A percentile compares a stretch with the other conserved stretches of the same genome.
Conservation (phyloP, 2,329 filamentous ascomycete species). For the Fusarium caatingaense region DNA sequence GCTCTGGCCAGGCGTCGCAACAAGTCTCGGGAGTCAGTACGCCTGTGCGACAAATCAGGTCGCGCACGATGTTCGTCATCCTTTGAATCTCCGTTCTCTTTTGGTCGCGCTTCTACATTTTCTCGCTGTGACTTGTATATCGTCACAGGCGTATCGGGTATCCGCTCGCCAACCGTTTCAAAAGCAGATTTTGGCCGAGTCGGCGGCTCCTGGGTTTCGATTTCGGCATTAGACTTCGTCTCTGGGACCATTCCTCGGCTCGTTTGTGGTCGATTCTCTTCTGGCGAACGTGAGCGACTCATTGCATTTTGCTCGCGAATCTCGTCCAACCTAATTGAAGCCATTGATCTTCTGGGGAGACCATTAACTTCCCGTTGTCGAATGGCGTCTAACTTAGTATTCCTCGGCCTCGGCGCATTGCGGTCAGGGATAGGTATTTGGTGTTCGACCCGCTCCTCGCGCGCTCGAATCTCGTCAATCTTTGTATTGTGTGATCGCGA, state of each 20-base stretch:
- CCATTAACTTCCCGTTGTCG: conserved; percentile 57
- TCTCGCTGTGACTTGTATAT: conserved; percentile 50
- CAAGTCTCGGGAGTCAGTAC: conserved; percentile 60
- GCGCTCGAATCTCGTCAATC: conserved; percentile 52
- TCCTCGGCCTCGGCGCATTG: conserved; percentile 49
- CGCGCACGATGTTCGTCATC: conserved; percentile 29
- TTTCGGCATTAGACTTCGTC: conserved; percentile 11
- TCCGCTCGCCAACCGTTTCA: conserved; percentile 48
- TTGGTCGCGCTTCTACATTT: conserved; percentile 18
- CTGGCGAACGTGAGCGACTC: conserved; percentile 58
- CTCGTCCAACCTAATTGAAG: conserved; percentile 63
- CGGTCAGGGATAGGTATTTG: conserved; percentile 49
- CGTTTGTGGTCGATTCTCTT: conserved; percentile 49
- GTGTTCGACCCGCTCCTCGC: conserved; percentile 50
- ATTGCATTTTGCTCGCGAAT: conserved; percentile 63
- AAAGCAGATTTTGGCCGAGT: conserved; percentile 43
- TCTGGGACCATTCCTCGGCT: conserved; percentile 37
- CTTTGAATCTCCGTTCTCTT: conserved; percentile 11
- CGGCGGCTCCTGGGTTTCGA: conserved; percentile 32
- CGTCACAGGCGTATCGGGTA: conserved; percentile 56
- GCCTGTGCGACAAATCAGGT: conserved; percentile 36
- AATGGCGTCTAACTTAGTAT: conserved; percentile 63
- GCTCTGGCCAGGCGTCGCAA: conserved; percentile 62
- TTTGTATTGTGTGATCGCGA: conserved; percentile 46
- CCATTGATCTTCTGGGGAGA: conserved; percentile 59